A percentile compares a stretch with the other conserved stretches of the same genome.
Evolutionary conservation across 441 rosid genomes (phyloP).

Genomic region (Pelargonium hybrid): DNA sequence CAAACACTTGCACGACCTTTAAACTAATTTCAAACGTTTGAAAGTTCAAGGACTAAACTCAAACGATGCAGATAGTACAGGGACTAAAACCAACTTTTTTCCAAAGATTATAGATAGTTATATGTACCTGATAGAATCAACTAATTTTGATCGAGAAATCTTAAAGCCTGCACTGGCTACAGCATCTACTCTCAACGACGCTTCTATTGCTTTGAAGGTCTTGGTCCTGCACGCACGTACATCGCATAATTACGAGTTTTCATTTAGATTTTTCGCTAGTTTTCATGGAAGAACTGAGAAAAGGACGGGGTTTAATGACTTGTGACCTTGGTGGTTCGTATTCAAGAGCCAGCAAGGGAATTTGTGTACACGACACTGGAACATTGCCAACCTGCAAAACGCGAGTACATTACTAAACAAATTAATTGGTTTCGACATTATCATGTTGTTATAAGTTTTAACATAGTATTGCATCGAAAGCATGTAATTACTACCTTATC

Average conservation of each 20-base stretch:
- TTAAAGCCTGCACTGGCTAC: constrained; percentile 91
- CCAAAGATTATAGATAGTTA: too few species aligned
- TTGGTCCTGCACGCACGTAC: constrained; percentile 43
- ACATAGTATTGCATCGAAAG: not conserved
- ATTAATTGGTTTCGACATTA: too few species aligned
- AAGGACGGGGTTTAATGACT: not conserved
- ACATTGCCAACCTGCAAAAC: constrained; percentile 61
- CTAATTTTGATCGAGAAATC: constrained; percentile 76
- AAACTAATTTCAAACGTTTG: too few species aligned
- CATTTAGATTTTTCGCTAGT: too few species aligned
- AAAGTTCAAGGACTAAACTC: too few species aligned
- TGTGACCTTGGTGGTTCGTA: constrained; percentile 76
- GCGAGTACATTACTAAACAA: not conserved
- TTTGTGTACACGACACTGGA: constrained; percentile 57
- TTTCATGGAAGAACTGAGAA: not conserved
- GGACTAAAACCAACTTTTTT: too few species aligned
- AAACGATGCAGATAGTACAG: too few species aligned
- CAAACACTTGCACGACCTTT: too few species aligned
- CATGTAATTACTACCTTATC: constrained; percentile 51
- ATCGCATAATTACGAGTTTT: not conserved
- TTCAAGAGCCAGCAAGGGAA: constrained; percentile 75
- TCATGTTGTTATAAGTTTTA: too few species aligned
- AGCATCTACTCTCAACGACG: constrained; percentile 83
- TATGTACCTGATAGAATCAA: constrained; percentile 55
- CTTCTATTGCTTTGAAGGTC: constrained; percentile 58